Evolutionary conservation across 192 early-diverging fungal genomes (phyloP), one percentile per base, ranked within the genome.

Genomic region (Neocallimastix lanati): DNA sequence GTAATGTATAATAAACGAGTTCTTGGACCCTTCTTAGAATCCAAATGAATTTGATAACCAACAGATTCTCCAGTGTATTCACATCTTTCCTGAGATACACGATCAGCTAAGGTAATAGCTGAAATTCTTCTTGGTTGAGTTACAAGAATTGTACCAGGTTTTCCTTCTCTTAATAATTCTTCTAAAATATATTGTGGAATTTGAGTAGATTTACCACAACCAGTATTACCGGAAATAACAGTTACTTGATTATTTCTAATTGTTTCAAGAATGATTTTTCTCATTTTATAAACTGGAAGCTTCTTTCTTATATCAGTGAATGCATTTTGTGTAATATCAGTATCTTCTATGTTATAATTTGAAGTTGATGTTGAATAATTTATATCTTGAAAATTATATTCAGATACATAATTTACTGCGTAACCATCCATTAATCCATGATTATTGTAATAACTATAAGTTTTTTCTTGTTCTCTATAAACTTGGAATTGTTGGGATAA

Each of bases 51-150:
- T 79, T 93, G 91, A 58, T 92, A 93, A 12, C 93, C 92, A 35
- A 91, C 90, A 21, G 40, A 50, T 50, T 50, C 40, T 21, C 40
- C 40, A 21, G 40, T 50, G 21, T 21, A 91, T 80, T 94, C 88
- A 29, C 84, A 83, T 1, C 91, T 82, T 81, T 93, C 92, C 2
- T 80, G 78, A 12, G 90, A 90, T 1, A 95, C 94, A 38, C 93
- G 86, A 25, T 87, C 84, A 4, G 93, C 91, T 78, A 95, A 91
- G 12, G 94, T 93, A 79, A 89, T 90, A 76, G 93, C 93, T 25
- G 94, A 95, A 77, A 95, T 94, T 78, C 93, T 84, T 29, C 93
- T 86, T 15, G 94, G 93, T 85, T 98, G 96, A 15, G 96, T 98
- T 80, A 96, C 94, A 2, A 96, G 86, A 76, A 97, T 93, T 78